Evolutionary conservation across 495 filamentous ascomycete genomes (phyloP).

Genomic region (Podospora bellae-mahoneyi): DNA sequence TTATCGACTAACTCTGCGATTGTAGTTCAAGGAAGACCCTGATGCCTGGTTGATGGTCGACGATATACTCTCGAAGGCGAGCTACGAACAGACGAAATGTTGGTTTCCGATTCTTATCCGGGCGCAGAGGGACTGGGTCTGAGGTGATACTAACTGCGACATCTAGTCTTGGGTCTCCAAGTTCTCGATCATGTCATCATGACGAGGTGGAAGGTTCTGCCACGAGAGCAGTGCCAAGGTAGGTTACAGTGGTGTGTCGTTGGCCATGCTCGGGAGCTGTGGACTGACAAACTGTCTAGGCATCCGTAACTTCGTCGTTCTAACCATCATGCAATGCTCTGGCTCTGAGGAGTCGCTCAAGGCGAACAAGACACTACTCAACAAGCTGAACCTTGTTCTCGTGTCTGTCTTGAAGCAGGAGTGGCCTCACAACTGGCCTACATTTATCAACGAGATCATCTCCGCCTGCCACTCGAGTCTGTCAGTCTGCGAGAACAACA

Average conservation of each 20-base stretch:
- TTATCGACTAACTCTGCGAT: conserved; percentile 15
- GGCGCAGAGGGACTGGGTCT: not conserved
- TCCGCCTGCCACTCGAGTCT: conserved; percentile 89
- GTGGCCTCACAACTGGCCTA: conserved; percentile 99
- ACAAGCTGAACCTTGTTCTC: conserved; percentile 96
- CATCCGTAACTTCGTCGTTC: conserved; percentile 97
- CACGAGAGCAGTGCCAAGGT: conserved; percentile 93
- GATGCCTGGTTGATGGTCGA: conserved; percentile 97
- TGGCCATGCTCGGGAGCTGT: not conserved
- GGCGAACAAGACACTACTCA: conserved; percentile 78
- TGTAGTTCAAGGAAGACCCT: conserved; percentile 95
- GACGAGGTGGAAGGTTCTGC: conserved; percentile 97
- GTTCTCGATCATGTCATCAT: conserved; percentile 97
- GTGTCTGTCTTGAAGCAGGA: conserved; percentile 98
- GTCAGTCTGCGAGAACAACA: conserved; percentile 99
- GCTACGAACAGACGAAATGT: conserved; percentile 97
- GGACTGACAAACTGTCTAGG: conserved; percentile 47
- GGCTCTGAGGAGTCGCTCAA: conserved; percentile 80
- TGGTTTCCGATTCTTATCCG: conserved; percentile 32
- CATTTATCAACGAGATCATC: conserved; percentile 99
- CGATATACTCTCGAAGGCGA: conserved; percentile 85
- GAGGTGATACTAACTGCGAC: conserved; percentile 42
- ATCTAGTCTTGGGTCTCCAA: conserved; percentile 82
- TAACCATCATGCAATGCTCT: conserved; percentile 92
- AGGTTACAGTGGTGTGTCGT: conserved; percentile 3